Evolutionary conservation across 2,329 filamentous ascomycete species (phyloP).

Genomic region (Talaromyces islandicus): DNA sequence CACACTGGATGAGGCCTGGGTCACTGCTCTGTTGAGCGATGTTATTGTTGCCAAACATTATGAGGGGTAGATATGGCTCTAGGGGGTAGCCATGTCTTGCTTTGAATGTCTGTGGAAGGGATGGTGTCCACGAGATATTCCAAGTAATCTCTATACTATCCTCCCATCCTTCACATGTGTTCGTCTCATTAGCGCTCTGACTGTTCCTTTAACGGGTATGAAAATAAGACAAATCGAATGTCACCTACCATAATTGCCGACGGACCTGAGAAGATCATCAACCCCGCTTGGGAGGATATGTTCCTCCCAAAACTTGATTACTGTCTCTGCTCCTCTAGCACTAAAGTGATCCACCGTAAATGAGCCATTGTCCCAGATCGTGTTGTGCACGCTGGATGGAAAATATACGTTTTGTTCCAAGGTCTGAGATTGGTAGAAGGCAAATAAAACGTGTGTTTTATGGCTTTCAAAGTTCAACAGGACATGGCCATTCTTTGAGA

Average conservation of each 20-base stretch:
- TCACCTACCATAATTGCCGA: constrained; percentile 5
- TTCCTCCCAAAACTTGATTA: constrained; percentile 35
- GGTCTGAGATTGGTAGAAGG: no score
- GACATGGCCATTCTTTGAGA: no score
- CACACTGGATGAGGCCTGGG: no score
- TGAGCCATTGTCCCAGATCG: constrained; percentile 30
- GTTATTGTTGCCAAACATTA: no score
- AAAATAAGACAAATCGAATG: no score
- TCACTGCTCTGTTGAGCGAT: no score
- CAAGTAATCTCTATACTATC: constrained; percentile 22
- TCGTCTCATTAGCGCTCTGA: constrained; percentile 18
- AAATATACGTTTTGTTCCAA: constrained; percentile 20
- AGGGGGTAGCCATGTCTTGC: background rate
- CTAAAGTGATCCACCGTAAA: constrained; percentile 38
- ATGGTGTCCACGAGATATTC: constrained; percentile 30
- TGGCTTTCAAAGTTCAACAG: no score
- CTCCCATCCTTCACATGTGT: constrained; percentile 17
- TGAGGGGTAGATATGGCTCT: no score
- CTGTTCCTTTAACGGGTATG: no score
- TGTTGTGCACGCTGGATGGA: constrained; percentile 15
- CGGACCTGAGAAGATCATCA: constrained; percentile 22
- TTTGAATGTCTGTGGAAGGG: constrained; percentile 23
- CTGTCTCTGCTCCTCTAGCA: constrained; percentile 27
- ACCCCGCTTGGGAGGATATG: constrained; percentile 28
- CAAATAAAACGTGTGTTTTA: no score